Evolutionary conservation across 106 monocot genomes (phyloP).

Genomic region (Dendrobium huoshanense): DNA sequence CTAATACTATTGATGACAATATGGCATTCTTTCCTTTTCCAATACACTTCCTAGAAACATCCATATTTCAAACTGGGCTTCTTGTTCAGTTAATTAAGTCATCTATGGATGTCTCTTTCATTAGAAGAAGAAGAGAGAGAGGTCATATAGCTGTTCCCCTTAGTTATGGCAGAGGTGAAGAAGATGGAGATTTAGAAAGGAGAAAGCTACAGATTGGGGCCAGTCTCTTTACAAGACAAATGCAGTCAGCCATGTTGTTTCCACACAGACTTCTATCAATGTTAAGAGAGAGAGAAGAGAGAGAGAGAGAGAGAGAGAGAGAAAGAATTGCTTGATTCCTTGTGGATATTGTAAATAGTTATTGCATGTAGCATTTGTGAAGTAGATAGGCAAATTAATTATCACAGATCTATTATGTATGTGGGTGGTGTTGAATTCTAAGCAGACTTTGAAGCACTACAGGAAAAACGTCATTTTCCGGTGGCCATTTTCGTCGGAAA

Average conservation of each 20-base stretch:
- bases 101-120: neutral
- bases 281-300: neutral
- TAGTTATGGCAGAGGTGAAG: neutral
- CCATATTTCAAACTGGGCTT: neutral
- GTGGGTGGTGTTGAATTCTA: too few species aligned
- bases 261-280: neutral
- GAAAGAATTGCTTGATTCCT: neutral
- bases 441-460: too few species aligned
- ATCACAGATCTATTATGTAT: too few species aligned
- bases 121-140: neutral
- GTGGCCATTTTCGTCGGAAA: too few species aligned
- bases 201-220: slow-evolving; percentile 2
- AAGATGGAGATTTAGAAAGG: neutral
- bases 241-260: neutral
- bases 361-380: neutral
- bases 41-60: slow-evolving; percentile 1
- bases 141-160: neutral
- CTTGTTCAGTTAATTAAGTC: neutral
- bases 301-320: neutral
- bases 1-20: neutral
- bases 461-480: too few species aligned
- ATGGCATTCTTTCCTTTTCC: slow-evolving; percentile 5
- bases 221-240: neutral
- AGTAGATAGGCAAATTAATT: neutral
- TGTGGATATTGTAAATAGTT: neutral